phyloP scores from a whole-genome alignment of 345 rosid genomes.

The Salix brachista region DNA sequence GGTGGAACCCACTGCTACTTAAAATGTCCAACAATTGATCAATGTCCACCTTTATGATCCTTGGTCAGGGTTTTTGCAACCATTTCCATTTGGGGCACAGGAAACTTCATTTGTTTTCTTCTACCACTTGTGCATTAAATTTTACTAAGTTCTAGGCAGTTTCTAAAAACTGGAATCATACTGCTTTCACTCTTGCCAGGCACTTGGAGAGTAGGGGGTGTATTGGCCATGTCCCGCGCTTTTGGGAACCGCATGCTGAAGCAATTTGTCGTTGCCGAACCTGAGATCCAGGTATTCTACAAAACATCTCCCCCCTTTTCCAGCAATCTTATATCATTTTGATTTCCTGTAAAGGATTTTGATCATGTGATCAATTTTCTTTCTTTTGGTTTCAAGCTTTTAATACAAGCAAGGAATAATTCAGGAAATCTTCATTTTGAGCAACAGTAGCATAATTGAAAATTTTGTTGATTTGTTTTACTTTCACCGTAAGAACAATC shows the following conservation, averaged over 20 bases:
- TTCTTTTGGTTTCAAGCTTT: not conserved
- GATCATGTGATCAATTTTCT: not conserved
- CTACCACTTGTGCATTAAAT: not conserved
- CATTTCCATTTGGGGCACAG: not conserved
- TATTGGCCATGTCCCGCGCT: constrained; percentile 98
- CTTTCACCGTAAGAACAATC: not conserved
- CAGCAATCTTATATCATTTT: not conserved
- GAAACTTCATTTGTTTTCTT: not conserved
- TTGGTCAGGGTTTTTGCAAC: not conserved
- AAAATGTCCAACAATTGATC: not conserved
- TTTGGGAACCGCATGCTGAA: constrained; percentile 99
- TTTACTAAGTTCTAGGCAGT: not conserved
- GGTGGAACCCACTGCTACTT: not conserved
- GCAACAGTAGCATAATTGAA: not conserved
- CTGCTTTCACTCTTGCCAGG: constrained; percentile 44
- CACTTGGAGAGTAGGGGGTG: constrained; percentile 99
- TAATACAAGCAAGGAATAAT: not conserved
- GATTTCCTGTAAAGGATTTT: not conserved
- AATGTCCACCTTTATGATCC: not conserved
- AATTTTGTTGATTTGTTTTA: not conserved
- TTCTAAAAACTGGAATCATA: not conserved
- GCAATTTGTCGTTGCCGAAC: constrained; percentile 95
- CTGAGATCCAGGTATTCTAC: constrained; percentile 85
- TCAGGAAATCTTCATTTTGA: not conserved
- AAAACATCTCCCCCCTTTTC: not conserved